Conservation (phyloP, 306 rosid species). For the Prunus kanzakura region DNA sequence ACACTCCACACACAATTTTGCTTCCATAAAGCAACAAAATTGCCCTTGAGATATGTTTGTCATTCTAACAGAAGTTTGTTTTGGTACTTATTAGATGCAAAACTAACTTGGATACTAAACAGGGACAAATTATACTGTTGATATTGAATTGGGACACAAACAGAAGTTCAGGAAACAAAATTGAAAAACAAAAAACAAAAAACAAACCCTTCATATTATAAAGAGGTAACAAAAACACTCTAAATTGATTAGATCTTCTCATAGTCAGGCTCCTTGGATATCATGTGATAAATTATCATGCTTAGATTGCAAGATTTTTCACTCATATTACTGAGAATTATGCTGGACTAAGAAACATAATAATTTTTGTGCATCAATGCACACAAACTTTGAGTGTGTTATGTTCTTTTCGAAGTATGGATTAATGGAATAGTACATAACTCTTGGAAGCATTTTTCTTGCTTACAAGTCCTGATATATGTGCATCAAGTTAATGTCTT, state of each 20-base stretch:
- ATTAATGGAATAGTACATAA: background rate
- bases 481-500: background rate
- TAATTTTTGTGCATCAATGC: background rate
- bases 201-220: background rate
- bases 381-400: background rate
- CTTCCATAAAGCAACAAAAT: no score
- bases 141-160: no score
- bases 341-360: background rate
- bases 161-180: background rate
- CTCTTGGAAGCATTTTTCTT: background rate
- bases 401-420: background rate
- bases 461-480: background rate
- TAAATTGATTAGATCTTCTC: background rate
- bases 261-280: background rate
- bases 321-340: background rate
- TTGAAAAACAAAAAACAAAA: background rate
- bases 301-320: background rate
- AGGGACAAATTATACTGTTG: no score
- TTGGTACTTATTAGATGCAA: no score
- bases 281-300: background rate
- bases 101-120: no score
- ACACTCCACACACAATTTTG: no score
- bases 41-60: no score
- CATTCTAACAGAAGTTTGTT: no score
- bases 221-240: background rate